A percentile compares a stretch with the other conserved stretches of the same genome.
These are phyloP conservation scores for Pichia sp. DNA, from an alignment of 1,139 yeast genomes.

Conservation along the genomic window DNA sequence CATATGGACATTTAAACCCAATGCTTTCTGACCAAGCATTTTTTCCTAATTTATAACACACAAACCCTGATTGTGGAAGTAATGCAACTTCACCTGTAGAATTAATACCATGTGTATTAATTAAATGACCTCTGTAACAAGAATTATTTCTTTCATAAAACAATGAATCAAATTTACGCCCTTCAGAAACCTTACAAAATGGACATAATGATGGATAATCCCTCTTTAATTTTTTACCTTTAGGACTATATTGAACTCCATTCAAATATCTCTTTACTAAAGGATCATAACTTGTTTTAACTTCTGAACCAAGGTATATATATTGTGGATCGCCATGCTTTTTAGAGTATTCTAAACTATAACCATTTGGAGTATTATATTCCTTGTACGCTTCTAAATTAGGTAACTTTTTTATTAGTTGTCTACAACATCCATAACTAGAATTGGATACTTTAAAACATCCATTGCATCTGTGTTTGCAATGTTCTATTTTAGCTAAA, in stretches of 20 bases:
- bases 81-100: constrained; percentile 10
- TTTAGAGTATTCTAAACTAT: constrained; percentile 8
- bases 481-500: constrained; percentile 5
- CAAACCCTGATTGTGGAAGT: constrained; percentile 11
- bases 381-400: constrained; percentile 7
- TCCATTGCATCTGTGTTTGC: constrained; percentile 8
- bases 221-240: constrained; percentile 11
- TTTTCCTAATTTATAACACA: constrained; percentile 12
- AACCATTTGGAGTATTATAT: constrained; percentile 12
- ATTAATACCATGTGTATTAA: constrained; percentile 18
- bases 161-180: constrained; percentile 5
- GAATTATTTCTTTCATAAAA: constrained; percentile 18
- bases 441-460: constrained; percentile 10
- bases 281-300: constrained; percentile 9
- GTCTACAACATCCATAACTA: constrained; percentile 13
- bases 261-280: constrained; percentile 7
- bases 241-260: constrained; percentile 1
- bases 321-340: constrained; percentile 4
- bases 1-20: constrained; percentile 13
- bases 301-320: constrained; percentile 7
- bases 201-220: constrained; percentile 16
- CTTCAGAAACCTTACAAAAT: constrained; percentile 9
- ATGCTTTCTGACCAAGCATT: constrained; percentile 11
- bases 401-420: constrained; percentile 7
- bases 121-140: constrained; percentile 18